These are phyloP conservation scores for Calonectria pseudoturangicola DNA, from an alignment of 2,329 filamentous ascomycete genomes.

Conservation along the genomic window DNA sequence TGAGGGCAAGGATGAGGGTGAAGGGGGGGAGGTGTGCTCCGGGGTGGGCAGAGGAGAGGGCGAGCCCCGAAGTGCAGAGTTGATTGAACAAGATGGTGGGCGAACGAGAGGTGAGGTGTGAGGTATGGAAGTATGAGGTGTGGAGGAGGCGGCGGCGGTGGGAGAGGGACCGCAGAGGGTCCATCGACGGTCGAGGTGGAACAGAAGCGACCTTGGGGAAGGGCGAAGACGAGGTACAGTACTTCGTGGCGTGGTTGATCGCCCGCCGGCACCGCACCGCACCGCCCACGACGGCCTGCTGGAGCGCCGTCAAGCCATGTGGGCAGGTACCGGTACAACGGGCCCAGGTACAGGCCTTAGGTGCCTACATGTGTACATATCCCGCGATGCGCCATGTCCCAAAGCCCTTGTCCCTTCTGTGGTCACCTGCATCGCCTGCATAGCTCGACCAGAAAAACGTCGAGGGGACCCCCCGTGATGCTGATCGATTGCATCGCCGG, in stretches of 20 bases:
- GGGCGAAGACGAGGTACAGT: constrained; percentile 30
- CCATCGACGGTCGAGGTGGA: constrained; percentile 30
- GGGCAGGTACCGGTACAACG: constrained; percentile 46
- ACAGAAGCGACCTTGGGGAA: constrained; percentile 16
- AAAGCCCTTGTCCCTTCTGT: constrained; percentile 45
- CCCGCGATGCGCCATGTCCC: constrained; percentile 34
- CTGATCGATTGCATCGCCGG: constrained; percentile 38
- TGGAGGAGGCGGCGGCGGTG: constrained; percentile 35
- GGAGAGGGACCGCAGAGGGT: constrained; percentile 29
- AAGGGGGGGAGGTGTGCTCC: constrained; percentile 25
- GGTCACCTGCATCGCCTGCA: constrained; percentile 52
- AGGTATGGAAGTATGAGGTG: constrained; percentile 29
- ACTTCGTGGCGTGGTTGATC: constrained; percentile 16
- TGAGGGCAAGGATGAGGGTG: constrained; percentile 4
- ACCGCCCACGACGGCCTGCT: constrained; percentile 28
- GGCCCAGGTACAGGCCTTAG: constrained; percentile 1
- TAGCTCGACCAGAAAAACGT: constrained; percentile 19
- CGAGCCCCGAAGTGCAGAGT: constrained; percentile 14
- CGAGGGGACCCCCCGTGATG: constrained; percentile 28
- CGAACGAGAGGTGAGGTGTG: constrained; percentile 25
- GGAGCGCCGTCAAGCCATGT: constrained; percentile 40
- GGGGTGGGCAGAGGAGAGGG: constrained; percentile 20
- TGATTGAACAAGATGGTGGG: constrained; percentile 28
- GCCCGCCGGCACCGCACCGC: not conserved
- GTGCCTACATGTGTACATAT: constrained; percentile 37